These are phyloP conservation scores for Teunomyces pallodes DNA, from an alignment of 805 yeast genomes.

Conservation along the genomic window DNA sequence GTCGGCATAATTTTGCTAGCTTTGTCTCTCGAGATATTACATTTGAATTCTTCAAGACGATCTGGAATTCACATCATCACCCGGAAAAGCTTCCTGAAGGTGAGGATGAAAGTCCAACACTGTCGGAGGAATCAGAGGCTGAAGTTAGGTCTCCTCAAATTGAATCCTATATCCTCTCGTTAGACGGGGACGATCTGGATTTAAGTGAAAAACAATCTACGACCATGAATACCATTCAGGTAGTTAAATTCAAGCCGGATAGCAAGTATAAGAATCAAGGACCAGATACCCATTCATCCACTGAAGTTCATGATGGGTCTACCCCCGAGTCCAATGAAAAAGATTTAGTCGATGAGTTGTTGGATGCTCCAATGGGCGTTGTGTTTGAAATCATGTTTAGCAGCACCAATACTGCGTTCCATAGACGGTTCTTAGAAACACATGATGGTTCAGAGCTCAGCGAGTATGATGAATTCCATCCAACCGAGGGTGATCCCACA, in stretches of 20 bases:
- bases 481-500: constrained; percentile 36
- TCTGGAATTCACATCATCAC: constrained; percentile 48
- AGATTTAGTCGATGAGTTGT: constrained; percentile 50
- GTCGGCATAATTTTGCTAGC: constrained; percentile 62
- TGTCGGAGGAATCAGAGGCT: neutral
- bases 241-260: constrained; percentile 16
- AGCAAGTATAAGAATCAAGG: constrained; percentile 25
- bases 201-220: neutral
- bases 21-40: constrained; percentile 59
- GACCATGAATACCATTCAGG: constrained; percentile 6
- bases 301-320: constrained; percentile 29
- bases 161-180: constrained; percentile 17
- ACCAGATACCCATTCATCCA: constrained; percentile 50
- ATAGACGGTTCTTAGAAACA: constrained; percentile 42
- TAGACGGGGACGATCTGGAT: constrained; percentile 11
- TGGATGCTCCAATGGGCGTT: constrained; percentile 65
- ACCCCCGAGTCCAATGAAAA: constrained; percentile 48
- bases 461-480: constrained; percentile 33
- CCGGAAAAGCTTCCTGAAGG: constrained; percentile 6
- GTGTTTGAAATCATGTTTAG: constrained; percentile 64
- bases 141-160: constrained; percentile 26
- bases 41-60: constrained; percentile 49
- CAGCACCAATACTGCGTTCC: constrained; percentile 45
- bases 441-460: constrained; percentile 65
- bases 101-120: neutral